Evolutionary conservation across 352 stramenopile species (phyloP).

Genomic region (Phytopythium mirpurense): DNA sequence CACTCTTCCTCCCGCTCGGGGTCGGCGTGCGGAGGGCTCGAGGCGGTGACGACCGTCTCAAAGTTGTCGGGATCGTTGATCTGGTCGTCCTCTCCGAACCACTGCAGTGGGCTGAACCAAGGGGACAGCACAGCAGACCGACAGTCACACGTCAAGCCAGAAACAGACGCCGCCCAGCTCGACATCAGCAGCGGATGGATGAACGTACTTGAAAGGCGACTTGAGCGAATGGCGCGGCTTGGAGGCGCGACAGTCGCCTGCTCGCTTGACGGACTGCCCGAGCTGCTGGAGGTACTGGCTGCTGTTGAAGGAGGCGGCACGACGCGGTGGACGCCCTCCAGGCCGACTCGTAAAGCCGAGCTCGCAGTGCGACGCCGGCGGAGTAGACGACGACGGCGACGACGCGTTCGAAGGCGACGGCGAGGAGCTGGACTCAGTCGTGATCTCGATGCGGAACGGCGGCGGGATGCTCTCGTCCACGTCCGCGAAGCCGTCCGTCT

Average conservation of each 20-base stretch:
- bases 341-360: not conserved
- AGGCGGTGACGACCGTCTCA: constrained; percentile 34
- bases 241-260: not conserved
- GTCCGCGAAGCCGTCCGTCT: constrained; percentile 71
- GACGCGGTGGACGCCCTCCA: constrained; percentile 11
- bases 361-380: not conserved
- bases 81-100: constrained; percentile 51
- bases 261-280: not conserved
- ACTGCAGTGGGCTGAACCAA: constrained; percentile 31
- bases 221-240: constrained; percentile 1
- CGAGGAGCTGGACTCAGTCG: constrained; percentile 31
- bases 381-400: constrained; percentile 6
- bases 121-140: too few relatives aligned
- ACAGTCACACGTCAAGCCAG: not conserved
- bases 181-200: too few relatives aligned
- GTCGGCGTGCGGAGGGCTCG: constrained; percentile 19
- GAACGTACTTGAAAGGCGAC: constrained; percentile 7
- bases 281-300: constrained; percentile 40
- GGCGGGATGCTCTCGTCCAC: constrained; percentile 76
- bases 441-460: constrained; percentile 80
- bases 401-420: constrained; percentile 4
- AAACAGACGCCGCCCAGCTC: too few relatives aligned
- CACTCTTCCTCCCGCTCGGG: constrained; percentile 15
- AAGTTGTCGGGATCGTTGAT: constrained; percentile 55
- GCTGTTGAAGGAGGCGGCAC: constrained; percentile 38